Percentiles rank a stretch among this genome's conserved stretches.
These are phyloP conservation scores for Penicillium corylophilum DNA, from an alignment of 2,329 filamentous ascomycete genomes.

Conservation along the genomic window DNA sequence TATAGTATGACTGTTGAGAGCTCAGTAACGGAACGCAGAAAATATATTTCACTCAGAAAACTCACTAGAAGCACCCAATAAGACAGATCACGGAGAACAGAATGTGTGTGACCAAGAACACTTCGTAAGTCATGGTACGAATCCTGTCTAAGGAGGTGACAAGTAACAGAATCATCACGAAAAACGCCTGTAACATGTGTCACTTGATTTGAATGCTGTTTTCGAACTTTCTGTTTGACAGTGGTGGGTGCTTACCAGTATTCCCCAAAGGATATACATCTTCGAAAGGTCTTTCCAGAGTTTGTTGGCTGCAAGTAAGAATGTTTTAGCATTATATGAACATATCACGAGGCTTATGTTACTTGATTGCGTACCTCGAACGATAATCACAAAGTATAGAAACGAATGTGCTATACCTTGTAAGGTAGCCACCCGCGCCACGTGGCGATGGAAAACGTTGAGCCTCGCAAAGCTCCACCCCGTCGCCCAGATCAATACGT, in stretches of 20 bases:
- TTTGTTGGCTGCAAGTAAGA: slow-evolving; percentile 20
- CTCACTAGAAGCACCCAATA: slow-evolving; percentile 51
- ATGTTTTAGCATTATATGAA: not conserved
- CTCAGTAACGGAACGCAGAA: not conserved
- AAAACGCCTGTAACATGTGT: slow-evolving; percentile 24
- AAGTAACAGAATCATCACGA: slow-evolving; percentile 44
- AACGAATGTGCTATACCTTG: slow-evolving; percentile 64
- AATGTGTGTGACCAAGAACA: slow-evolving; percentile 44
- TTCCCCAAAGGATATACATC: slow-evolving; percentile 32
- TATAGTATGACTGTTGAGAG: slow-evolving; percentile 43
- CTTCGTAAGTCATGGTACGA: slow-evolving; percentile 45
- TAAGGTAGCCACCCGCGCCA: slow-evolving; percentile 61
- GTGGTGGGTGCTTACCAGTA: slow-evolving; percentile 21
- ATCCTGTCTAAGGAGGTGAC: slow-evolving; percentile 49
- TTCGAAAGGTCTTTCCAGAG: slow-evolving; percentile 28
- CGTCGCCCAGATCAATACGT: slow-evolving; percentile 64
- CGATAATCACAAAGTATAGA: slow-evolving; percentile 52
- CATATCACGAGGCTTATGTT: not conserved
- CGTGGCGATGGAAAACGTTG: slow-evolving; percentile 67
- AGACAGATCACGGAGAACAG: slow-evolving; percentile 41
- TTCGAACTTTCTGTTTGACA: not conserved
- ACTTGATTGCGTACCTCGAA: slow-evolving; percentile 20
- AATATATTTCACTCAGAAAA: not conserved
- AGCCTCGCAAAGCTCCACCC: slow-evolving; percentile 68
- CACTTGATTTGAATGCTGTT: not conserved